Evolutionary conservation across 2,329 filamentous ascomycete species (phyloP).

Genomic region (Elsinoe necatrix): DNA sequence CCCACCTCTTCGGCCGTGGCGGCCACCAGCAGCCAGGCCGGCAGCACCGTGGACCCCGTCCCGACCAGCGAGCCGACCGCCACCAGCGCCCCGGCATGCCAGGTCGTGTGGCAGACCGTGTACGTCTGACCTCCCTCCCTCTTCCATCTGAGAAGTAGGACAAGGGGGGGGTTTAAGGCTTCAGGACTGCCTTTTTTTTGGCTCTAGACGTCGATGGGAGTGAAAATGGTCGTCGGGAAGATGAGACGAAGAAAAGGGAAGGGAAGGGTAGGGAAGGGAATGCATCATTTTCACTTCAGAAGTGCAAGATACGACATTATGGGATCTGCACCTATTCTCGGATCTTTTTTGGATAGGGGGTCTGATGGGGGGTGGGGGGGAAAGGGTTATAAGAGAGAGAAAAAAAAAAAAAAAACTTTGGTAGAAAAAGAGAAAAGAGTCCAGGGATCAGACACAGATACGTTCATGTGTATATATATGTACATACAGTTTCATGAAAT

Average conservation of each 20-base stretch:
- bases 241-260: no score
- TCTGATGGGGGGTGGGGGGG: not conserved
- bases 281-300: conserved; percentile 1
- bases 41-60: not conserved
- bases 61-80: not conserved
- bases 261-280: not conserved
- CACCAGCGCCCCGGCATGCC: not conserved
- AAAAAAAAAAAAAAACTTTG: not conserved
- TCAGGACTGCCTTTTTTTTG: no score
- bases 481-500: no score
- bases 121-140: not conserved
- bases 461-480: no score
- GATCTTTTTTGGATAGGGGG: no score
- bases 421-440: no score
- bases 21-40: not conserved
- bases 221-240: no score
- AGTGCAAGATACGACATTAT: not conserved
- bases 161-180: no score
- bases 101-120: conserved; percentile 6
- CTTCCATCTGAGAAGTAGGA: no score
- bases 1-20: not conserved
- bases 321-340: not conserved
- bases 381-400: not conserved
- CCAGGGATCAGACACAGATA: no score
- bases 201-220: no score